Base-by-base conservation (phyloP, 371 early-diverging fungal genomes). In the Mortierella sp. region DNA sequence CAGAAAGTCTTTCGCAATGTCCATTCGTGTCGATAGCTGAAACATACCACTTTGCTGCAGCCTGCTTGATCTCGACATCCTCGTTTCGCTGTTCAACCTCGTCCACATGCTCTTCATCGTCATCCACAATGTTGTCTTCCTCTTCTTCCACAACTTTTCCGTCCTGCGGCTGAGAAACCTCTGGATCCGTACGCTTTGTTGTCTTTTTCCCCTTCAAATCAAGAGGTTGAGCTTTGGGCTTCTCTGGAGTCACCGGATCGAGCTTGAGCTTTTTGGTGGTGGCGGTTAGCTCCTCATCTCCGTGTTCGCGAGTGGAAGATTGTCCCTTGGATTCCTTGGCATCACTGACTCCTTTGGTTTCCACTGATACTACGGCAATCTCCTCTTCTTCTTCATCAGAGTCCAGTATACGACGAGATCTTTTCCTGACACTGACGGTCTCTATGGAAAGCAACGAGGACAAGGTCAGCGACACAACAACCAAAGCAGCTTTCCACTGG, bases 11-110 rank as follows among this genome's bases (percentile, higher is more conserved):
- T 8, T 34, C 27, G 16, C 16, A 5, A 43, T 16, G 10, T 10
- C 34, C 4, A 10, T 25, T 53, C 44, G 16, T 14, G 44, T 43
- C 24, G 6, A 43, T 6, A 55, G 70, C 24, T 5, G 37, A 7
- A 31, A 17, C 2, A 41, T 66, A 81, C 82, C 81, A 63, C 37
- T 72, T 71, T 13, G 83, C 79, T 17, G 82, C 81, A 22, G 72
- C 74, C 17, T 73, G 68, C 22, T 74, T 67, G 25, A 78, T 69
- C 31, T 73, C 79, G 17, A 72, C 71, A 31, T 25, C 62, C 27
- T 80, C 78, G 16, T 58, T 50, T 16, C 64, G 64, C 37, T 67
- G 71, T 12, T 77, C 71, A 14, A 59, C 46, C 21, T 66, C 79
- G 6, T 76, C 69, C 27, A 65, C 72, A 51, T 71, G 54, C 16